Evolutionary conservation across 2,329 filamentous ascomycete genomes (phyloP), one percentile per base, ranked within the genome.

Genomic region (Aplosporella prunicola): DNA sequence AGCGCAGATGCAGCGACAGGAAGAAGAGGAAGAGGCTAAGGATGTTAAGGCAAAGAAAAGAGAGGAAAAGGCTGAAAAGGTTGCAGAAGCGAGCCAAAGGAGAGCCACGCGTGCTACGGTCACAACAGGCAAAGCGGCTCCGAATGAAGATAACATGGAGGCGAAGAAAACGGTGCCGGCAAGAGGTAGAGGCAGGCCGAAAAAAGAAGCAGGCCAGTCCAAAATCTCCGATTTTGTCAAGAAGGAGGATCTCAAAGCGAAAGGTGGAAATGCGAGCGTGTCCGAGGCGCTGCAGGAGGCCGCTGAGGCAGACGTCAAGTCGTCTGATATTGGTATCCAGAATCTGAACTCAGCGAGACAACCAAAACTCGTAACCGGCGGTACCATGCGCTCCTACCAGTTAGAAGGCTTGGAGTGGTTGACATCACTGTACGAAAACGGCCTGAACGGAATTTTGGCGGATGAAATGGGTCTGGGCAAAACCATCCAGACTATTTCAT

Each of bases 391-490:
- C 13, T 82, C 84, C 44, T 98, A 98, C 53, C 91, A 98, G 51
- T 65, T 98, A 0, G 89, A 96, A 55, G 91, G 91, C 0, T 61
- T 98, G 1, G 93, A 93, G 1, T 98, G 91, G 91, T 80, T 98
- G 67, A 74, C 76, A 20, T 78, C 75, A 1, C 56, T 82, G 3
- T 93, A 82, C 50, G 86, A 94, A 67, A 91, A 94, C 51, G 88
- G 88, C 9, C 74, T 95, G 58, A 93, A 86, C 47, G 88, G 88
- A 1, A 94, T 94, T 40, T 58, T 95, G 20, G 88, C 88, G 0
- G 88, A 95, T 50, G 88, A 95, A 57, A 95, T 95, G 88, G 88
- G 88, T 0, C 62, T 94, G 4, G 85, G 86, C 4, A 95, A 95
- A 66, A 95, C 88, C 0, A 76, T 95, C 1, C 88, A 95, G 53